A percentile compares a stretch with the other conserved stretches of the same genome.
Conservation (phyloP, 2,329 filamentous ascomycete species). For the Nannizzia gypsea region DNA sequence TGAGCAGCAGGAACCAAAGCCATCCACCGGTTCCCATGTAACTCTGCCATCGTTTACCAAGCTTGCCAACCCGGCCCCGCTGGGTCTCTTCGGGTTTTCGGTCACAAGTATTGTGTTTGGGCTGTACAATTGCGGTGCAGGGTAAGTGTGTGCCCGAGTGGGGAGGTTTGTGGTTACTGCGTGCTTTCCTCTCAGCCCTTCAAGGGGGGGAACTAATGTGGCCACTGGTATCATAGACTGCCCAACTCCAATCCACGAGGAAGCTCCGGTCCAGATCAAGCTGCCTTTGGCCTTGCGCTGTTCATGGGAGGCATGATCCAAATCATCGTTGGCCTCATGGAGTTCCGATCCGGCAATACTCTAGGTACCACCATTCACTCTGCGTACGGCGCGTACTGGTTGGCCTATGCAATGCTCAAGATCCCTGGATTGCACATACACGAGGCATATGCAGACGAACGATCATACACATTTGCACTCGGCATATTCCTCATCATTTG, state of each 20-base stretch:
- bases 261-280: conserved; percentile 17
- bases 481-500: conserved; percentile 49
- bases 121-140: conserved; percentile 36
- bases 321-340: conserved; percentile 25
- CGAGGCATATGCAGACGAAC: conserved; percentile 31
- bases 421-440: conserved; percentile 43
- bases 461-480: conserved; percentile 40
- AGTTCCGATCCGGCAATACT: conserved; percentile 46
- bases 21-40: conserved; percentile 9
- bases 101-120: conserved; percentile 52
- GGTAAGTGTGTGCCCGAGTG: conserved; percentile 31
- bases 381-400: conserved; percentile 52
- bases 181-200: neutral
- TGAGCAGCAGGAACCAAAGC: neutral
- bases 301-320: conserved; percentile 23
- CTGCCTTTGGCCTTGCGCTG: conserved; percentile 19
- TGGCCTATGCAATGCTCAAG: conserved; percentile 48
- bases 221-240: conserved; percentile 13
- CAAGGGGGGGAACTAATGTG: neutral
- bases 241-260: conserved; percentile 18
- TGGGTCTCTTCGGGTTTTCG: conserved; percentile 53
- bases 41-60: conserved; percentile 8
- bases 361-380: conserved; percentile 51
- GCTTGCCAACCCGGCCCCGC: conserved; percentile 46
- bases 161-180: neutral